Evolutionary conservation across 2,329 filamentous ascomycete genomes (phyloP), one percentile per base, ranked within the genome.

Genomic region (Exophiala oligosperma): DNA sequence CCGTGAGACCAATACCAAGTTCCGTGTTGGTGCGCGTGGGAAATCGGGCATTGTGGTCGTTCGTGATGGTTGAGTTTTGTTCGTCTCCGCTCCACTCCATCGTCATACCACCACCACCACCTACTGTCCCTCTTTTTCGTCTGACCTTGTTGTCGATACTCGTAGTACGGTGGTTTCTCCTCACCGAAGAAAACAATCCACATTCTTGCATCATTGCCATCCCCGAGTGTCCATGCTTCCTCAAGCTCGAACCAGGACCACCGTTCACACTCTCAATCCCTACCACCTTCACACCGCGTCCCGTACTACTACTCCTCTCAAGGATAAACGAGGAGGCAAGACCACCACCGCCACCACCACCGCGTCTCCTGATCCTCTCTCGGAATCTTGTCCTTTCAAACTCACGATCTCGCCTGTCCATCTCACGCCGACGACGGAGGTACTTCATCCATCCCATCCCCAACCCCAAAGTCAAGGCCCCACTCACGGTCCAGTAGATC

Each of bases 401-500:
- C 32, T 61, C 44, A 17, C 61, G 54, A 26, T 58, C 51, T 8
- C 26, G 29, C 11, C 38, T 29, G 24, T 61, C 61, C 12, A 53
- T 38, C 14, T 49, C 54, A 4, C 50, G 47, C 41, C 53, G 52
- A 12, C 43, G 52, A 8, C 53, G 52, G n/a, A 63, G 56, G 44
- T 61, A 63, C 28, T 54, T 47, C 12, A 57, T 37, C 61, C 59
- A 64, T 6, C 38, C 47, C 1, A 57, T 4, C 17, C 49, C 53
- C 29, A 63, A 40, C 29, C 49, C 26, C 29, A 56, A 23, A 2
- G 60, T 63, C 46, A 59, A 54, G n/a, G 57, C 28, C 3, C 52
- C 52, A 37, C 51, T 52, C n/a, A 57, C 49, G 8, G 51, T 52
- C 59, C 56, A 62, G 28, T 56, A 61, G 40, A 62, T 62, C 53